phyloP scores from a whole-genome alignment of 2,329 filamentous ascomycete species.

The Xylaria sp. region DNA sequence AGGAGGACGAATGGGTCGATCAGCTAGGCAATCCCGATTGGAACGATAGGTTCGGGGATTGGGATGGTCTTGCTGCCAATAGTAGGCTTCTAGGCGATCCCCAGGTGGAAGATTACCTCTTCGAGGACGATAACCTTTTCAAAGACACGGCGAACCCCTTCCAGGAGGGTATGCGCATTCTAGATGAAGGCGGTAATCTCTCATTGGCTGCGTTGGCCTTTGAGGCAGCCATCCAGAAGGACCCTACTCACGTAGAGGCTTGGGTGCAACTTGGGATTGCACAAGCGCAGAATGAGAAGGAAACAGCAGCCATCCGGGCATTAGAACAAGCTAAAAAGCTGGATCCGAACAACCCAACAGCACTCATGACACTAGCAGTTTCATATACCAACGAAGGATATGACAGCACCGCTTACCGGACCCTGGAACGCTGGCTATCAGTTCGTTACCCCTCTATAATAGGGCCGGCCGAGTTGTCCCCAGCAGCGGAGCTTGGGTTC shows the following conservation, averaged over 20 bases:
- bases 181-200: constrained; percentile 92
- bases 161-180: constrained; percentile 91
- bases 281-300: constrained; percentile 98
- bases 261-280: constrained; percentile 93
- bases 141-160: constrained; percentile 84
- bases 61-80: constrained; percentile 62
- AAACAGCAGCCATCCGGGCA: constrained; percentile 92
- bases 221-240: constrained; percentile 92
- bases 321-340: constrained; percentile 90
- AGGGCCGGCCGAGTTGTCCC: constrained; percentile 75
- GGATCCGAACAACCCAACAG: constrained; percentile 86
- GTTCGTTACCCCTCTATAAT: constrained; percentile 90
- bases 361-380: constrained; percentile 94
- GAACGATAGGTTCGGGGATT: constrained; percentile 72
- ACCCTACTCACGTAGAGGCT: constrained; percentile 86
- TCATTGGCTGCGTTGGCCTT: constrained; percentile 94
- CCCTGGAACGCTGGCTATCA: constrained; percentile 95
- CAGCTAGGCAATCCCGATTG: constrained; percentile 83
- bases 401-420: constrained; percentile 95
- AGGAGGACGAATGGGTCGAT: constrained; percentile 70
- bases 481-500: constrained; percentile 87
- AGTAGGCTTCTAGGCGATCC: constrained; percentile 70
- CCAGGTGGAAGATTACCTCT: constrained; percentile 88
- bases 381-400: constrained; percentile 99
- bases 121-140: constrained; percentile 95